phyloP scores from a whole-genome alignment of 345 rosid species.

The Barbarea vulgaris region DNA sequence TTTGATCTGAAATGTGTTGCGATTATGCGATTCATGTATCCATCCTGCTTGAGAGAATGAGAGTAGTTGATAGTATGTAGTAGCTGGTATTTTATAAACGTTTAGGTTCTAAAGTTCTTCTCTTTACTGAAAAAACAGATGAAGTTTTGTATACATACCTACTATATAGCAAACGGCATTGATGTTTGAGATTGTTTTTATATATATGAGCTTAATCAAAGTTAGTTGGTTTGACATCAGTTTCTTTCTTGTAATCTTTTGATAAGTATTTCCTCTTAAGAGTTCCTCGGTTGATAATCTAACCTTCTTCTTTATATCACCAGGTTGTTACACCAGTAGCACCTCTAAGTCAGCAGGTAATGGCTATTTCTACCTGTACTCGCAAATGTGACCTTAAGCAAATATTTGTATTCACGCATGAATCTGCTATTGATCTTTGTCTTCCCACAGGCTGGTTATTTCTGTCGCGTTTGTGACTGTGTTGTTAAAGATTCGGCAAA shows the following conservation, averaged over 20 bases:
- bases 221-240: background rate
- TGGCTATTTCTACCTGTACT: background rate
- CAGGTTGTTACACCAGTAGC: slow-evolving; percentile 99
- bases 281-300: slow-evolving; percentile 6
- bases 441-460: slow-evolving; percentile 85
- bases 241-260: background rate
- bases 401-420: background rate
- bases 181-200: slow-evolving; percentile 6
- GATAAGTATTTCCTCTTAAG: background rate
- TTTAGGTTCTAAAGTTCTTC: slow-evolving; percentile 15
- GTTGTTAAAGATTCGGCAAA: slow-evolving; percentile 99
- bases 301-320: slow-evolving; percentile 6
- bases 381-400: background rate
- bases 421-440: slow-evolving; percentile 23
- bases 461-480: slow-evolving; percentile 91
- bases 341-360: slow-evolving; percentile 97
- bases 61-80: slow-evolving; percentile 2
- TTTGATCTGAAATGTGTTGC: slow-evolving; percentile 10
- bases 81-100: background rate
- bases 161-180: background rate
- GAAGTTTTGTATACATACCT: slow-evolving; percentile 12
- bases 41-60: slow-evolving; percentile 9
- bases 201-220: background rate
- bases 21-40: background rate
- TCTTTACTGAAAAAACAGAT: background rate